A percentile compares a stretch with the other conserved stretches of the same genome.
Evolutionary conservation across 2,329 filamentous ascomycete genomes (phyloP).

Genomic region (Fusarium hainanense): DNA sequence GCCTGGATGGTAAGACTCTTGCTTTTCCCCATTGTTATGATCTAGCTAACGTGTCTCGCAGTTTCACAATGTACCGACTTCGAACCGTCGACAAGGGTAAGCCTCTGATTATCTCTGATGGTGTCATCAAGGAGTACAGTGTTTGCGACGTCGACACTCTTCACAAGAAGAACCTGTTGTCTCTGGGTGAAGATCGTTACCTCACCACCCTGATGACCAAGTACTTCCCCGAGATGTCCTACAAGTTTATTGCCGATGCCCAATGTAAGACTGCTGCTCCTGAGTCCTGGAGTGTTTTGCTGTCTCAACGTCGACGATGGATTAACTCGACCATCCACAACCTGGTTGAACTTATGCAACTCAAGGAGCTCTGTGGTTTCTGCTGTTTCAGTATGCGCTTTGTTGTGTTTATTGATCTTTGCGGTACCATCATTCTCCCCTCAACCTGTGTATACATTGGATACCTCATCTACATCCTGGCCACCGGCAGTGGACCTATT

Average conservation of each 20-base stretch:
- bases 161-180: constrained; percentile 95
- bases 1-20: constrained; percentile 87
- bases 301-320: constrained; percentile 99
- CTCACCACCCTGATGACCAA: constrained; percentile 98
- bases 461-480: constrained; percentile 86
- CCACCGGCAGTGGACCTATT: constrained; percentile 76
- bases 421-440: constrained; percentile 91
- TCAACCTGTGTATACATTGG: constrained; percentile 87
- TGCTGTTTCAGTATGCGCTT: constrained; percentile 99
- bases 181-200: constrained; percentile 96
- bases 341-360: constrained; percentile 85
- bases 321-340: constrained; percentile 99
- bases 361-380: constrained; percentile 97
- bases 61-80: constrained; percentile 99
- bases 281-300: constrained; percentile 90
- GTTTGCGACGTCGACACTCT: constrained; percentile 92
- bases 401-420: constrained; percentile 92
- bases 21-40: neutral
- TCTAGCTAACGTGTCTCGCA: constrained; percentile 56
- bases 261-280: constrained; percentile 94
- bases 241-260: constrained; percentile 94
- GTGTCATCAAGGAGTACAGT: constrained; percentile 87
- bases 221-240: constrained; percentile 94
- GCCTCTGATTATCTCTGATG: constrained; percentile 92
- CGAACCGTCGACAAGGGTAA: constrained; percentile 94